Conservation (phyloP, 169 alveolate genomes). For the Neospora caninum region DNA sequence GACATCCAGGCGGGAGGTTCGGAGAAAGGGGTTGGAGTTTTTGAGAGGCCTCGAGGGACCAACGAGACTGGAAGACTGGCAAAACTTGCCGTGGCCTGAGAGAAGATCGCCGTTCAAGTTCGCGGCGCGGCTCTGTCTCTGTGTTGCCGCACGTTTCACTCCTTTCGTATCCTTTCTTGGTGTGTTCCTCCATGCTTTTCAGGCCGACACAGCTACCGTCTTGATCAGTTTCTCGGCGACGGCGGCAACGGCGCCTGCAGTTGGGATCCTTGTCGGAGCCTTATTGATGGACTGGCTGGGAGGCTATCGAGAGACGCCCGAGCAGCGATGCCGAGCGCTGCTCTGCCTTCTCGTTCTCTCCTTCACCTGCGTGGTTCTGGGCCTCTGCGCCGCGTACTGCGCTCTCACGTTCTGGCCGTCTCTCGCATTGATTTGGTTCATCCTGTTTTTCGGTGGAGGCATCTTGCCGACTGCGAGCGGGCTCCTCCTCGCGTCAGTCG, state of each 20-base stretch:
- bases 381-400: conserved; percentile 16
- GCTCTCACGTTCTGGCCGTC: background rate
- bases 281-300: background rate
- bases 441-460: conserved; percentile 49
- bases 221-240: background rate
- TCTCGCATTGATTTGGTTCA: conserved; percentile 1
- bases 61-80: too few relatives aligned
- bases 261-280: conserved; percentile 14
- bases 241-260: conserved; percentile 42
- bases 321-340: background rate
- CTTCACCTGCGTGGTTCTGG: background rate
- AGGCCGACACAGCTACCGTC: conserved; percentile 9
- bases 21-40: too few relatives aligned
- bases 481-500: conserved; percentile 35
- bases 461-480: conserved; percentile 52
- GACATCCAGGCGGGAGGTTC: too few relatives aligned
- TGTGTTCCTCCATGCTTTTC: background rate
- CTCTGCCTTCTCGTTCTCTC: background rate
- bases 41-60: too few relatives aligned
- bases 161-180: too few relatives aligned
- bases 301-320: background rate
- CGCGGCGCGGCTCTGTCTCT: too few relatives aligned
- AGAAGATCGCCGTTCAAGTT: too few relatives aligned
- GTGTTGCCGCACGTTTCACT: too few relatives aligned
- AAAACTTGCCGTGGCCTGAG: too few relatives aligned